Base-by-base conservation (phyloP, 768 basidiomycete genomes). In the Chalciporus chontae region DNA sequence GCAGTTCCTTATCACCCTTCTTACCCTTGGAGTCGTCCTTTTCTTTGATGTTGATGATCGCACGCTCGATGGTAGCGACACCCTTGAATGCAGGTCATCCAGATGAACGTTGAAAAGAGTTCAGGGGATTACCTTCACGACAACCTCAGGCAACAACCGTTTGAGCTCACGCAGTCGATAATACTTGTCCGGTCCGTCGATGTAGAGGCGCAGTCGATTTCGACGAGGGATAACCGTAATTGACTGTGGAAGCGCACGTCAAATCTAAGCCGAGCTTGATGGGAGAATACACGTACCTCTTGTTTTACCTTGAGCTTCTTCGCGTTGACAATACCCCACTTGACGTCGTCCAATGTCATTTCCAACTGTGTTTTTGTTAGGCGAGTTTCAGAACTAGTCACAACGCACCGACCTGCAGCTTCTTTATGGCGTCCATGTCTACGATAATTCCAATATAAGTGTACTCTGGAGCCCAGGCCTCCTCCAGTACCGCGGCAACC, bases 31-130 rank as follows among this genome's bases (percentile, higher is more conserved):
- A 69, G 47, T 92, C 85, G 31, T 87, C 83, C 56, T 91, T 87
- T 46, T 94, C 91, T 67, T 94, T 93, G 71, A 94, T 92, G 60
- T 93, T 93, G 67, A 99, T 98, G 61, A 99, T 84, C 2, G 95
- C 96, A 55, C 96, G 85, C 50, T 90, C 83, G 52, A 97, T 88
- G 2, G 84, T 82, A 0, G 87, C 74, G 15, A 94, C 84, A 44
- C 96, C 96, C 89, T 94, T 58, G 27, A 5, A 27, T 29, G 41
- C 17, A 9, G 11, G 37, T 24, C 51, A 40, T 47, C 40, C 41
- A 41, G 11, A 43, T 26, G 26, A 8, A 24, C 44, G 19, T n/a
- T 9, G 5, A 11, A 3, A 43, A 9, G 24, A 21, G 45, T 29
- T 23, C 26, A 14, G 17, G 31, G 54, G 63, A 19, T 43, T 51